Percentiles rank a stretch among this genome's conserved stretches.
phyloP scores from a whole-genome alignment of 1,284 basidiomycete genomes.

The Cystobasidium slooffiae region DNA sequence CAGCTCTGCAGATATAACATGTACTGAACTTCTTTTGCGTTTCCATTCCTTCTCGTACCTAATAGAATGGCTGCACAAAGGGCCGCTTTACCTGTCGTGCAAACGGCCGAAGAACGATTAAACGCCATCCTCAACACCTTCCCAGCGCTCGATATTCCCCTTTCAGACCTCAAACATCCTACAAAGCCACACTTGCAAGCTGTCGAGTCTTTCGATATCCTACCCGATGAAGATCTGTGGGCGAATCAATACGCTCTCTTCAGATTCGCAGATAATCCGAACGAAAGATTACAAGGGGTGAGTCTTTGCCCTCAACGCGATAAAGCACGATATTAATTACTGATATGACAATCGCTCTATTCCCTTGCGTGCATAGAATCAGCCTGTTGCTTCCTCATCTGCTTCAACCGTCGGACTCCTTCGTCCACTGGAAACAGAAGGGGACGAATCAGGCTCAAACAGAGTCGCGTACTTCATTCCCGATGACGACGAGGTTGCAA shows the following conservation, averaged over 20 bases:
- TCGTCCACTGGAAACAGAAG: conserved; percentile 76
- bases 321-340: background rate
- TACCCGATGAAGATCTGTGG: conserved; percentile 87
- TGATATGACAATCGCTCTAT: conserved; percentile 35
- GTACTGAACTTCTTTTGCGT: background rate
- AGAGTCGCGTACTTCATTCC: conserved; percentile 89
- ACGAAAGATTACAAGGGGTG: conserved; percentile 35
- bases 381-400: conserved; percentile 12
- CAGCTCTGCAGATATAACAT: background rate
- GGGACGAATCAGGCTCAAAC: conserved; percentile 80
- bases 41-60: background rate
- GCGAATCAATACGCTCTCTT: conserved; percentile 86
- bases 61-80: conserved; percentile 25
- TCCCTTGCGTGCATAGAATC: background rate
- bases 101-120: conserved; percentile 72
- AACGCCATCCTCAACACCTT: conserved; percentile 83
- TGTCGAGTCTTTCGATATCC: conserved; percentile 79
- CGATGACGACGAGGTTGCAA: conserved; percentile 71
- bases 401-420: conserved; percentile 69
- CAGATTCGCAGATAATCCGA: conserved; percentile 81
- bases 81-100: conserved; percentile 66
- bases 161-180: conserved; percentile 72
- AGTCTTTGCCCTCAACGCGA: conserved; percentile 3
- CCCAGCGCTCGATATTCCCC: conserved; percentile 61
- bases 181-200: conserved; percentile 77